These are phyloP conservation scores for Rhizopus delemar DNA, from an alignment of 371 early-diverging fungal species.

Conservation along the genomic window DNA sequence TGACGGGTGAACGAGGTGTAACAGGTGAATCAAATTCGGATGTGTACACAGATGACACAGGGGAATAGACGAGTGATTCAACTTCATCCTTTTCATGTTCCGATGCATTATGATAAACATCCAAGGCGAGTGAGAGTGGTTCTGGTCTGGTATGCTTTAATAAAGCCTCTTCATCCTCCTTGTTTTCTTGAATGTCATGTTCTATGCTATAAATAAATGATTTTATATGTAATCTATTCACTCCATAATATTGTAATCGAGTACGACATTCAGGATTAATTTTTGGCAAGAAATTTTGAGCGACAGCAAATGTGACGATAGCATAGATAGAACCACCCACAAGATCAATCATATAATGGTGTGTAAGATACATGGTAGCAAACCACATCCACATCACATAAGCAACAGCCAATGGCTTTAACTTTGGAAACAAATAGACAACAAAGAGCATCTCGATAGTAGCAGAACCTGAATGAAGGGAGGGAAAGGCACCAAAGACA, in stretches of 20 bases:
- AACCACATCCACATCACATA: conserved; percentile 80
- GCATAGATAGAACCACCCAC: conserved; percentile 71
- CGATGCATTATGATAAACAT: neutral
- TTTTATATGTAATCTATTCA: conserved; percentile 20
- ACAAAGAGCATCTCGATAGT: conserved; percentile 65
- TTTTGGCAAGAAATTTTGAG: conserved; percentile 34
- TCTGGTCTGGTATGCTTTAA: conserved; percentile 1
- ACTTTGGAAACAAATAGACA: conserved; percentile 48
- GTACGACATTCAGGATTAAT: conserved; percentile 22
- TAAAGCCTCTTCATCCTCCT: conserved; percentile 8
- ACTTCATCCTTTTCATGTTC: neutral
- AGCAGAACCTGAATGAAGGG: conserved; percentile 74
- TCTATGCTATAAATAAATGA: conserved; percentile 24
- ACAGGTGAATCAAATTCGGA: conserved; percentile 40
- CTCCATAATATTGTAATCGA: conserved; percentile 41
- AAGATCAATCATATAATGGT: conserved; percentile 75
- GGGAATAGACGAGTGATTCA: conserved; percentile 7
- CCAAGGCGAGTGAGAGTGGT: conserved; percentile 2
- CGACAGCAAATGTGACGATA: conserved; percentile 53
- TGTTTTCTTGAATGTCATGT: neutral
- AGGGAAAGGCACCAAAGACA: conserved; percentile 80
- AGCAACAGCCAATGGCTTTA: conserved; percentile 46
- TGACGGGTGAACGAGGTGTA: conserved; percentile 31
- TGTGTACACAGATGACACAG: conserved; percentile 26
- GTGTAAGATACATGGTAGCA: conserved; percentile 79